phyloP scores from a whole-genome alignment of 2,329 filamentous ascomycete species.

The Elsinoe arachidis region DNA sequence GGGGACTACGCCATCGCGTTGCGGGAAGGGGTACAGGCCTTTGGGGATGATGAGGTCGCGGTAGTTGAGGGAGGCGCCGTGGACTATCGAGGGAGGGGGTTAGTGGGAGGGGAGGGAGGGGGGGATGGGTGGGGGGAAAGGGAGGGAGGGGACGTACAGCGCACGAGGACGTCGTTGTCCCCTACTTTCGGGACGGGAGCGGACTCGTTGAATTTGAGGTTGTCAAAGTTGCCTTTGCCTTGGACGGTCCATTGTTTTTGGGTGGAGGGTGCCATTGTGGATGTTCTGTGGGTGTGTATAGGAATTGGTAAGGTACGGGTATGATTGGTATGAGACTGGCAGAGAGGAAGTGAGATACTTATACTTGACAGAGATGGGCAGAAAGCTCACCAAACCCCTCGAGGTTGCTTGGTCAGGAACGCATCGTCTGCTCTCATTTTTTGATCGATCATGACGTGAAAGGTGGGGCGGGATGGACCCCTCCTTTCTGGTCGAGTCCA shows the following conservation, averaged over 20 bases:
- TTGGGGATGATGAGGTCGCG: constrained; percentile 41
- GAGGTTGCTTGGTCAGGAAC: not conserved
- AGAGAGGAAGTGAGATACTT: not conserved
- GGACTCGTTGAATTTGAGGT: constrained; percentile 47
- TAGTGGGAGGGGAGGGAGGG: not conserved
- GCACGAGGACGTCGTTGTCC: constrained; percentile 64
- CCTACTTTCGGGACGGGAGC: constrained; percentile 52
- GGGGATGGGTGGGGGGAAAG: not conserved
- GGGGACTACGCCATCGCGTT: constrained; percentile 34
- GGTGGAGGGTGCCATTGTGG: constrained; percentile 35
- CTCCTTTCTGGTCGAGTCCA: not conserved
- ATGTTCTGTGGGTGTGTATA: not conserved
- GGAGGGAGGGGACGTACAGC: constrained; percentile 32
- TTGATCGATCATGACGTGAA: constrained; percentile 6
- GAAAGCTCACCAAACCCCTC: not conserved
- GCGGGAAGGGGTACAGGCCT: constrained; percentile 38
- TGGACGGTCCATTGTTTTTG: constrained; percentile 50
- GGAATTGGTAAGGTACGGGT: not conserved
- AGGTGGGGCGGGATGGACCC: constrained; percentile 6
- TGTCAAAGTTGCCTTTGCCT: constrained; percentile 51
- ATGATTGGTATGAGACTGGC: not conserved
- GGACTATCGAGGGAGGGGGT: constrained; percentile 28
- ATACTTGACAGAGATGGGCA: not conserved
- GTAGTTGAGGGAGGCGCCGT: constrained; percentile 42
- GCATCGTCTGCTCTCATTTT: not conserved